Conservation (phyloP, 2,329 filamentous ascomycete species). For the Penicillium expansum region DNA sequence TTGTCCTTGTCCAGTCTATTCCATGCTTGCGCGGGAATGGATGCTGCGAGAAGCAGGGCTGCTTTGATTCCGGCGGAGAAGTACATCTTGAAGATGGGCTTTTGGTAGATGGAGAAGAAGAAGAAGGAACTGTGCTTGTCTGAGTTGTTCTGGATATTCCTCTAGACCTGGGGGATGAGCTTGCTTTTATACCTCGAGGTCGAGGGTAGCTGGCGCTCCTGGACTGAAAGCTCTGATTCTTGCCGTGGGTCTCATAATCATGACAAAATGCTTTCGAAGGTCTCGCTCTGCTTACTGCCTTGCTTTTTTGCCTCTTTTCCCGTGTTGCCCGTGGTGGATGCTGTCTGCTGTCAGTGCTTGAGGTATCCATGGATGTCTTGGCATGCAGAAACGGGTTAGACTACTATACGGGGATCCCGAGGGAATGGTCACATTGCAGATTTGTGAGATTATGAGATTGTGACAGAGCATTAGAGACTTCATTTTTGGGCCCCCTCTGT, state of each 20-base stretch:
- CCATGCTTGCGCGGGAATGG: slow-evolving; percentile 23
- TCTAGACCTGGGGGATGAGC: background rate
- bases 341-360: background rate
- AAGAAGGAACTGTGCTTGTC: background rate
- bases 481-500: background rate
- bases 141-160: background rate
- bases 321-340: background rate
- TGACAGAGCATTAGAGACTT: background rate
- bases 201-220: background rate
- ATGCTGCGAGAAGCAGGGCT: slow-evolving; percentile 18
- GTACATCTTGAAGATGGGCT: slow-evolving; percentile 5
- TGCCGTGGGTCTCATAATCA: background rate
- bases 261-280: background rate
- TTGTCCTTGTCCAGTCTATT: slow-evolving; percentile 29
- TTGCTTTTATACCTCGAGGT: slow-evolving; percentile 2
- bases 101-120: background rate
- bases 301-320: background rate
- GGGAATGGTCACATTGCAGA: background rate
- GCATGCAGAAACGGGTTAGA: background rate
- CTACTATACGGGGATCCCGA: background rate
- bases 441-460: background rate
- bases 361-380: background rate
- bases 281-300: background rate
- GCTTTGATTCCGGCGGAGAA: slow-evolving; percentile 28
- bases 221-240: background rate